Evolutionary conservation across 176 grass and related monocot species (phyloP).

Genomic region (Oryza meridionalis): DNA sequence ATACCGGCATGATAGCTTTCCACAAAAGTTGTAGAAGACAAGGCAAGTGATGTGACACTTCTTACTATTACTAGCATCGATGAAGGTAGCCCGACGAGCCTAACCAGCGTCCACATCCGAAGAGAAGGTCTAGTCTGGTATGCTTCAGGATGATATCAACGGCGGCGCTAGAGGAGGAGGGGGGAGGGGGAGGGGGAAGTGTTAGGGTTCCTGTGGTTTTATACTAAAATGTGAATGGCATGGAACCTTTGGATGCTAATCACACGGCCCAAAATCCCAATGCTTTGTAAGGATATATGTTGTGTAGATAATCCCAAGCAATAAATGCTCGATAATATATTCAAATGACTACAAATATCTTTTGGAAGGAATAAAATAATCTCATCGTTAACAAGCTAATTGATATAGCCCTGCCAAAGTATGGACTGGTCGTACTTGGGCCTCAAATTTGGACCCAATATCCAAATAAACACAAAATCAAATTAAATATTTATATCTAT

Average conservation of each 20-base stretch:
- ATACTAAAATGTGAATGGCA: neutral
- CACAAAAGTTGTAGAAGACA: neutral
- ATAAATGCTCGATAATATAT: neutral
- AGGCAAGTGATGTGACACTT: neutral
- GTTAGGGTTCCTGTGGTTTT: neutral
- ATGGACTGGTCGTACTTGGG: too few species aligned
- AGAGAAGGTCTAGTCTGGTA: neutral
- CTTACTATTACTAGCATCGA: neutral
- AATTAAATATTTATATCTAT: too few species aligned
- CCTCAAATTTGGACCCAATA: too few species aligned
- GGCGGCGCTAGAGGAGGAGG: neutral
- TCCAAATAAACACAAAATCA: too few species aligned
- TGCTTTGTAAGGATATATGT: neutral
- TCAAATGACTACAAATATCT: neutral
- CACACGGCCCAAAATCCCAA: neutral
- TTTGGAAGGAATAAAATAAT: too few species aligned
- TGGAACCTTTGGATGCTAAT: neutral
- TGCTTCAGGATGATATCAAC: neutral
- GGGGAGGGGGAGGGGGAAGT: neutral
- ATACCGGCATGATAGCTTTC: neutral
- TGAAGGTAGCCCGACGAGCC: neutral
- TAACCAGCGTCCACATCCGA: fast-evolving
- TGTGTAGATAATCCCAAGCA: neutral
- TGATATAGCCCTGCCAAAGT: too few species aligned
- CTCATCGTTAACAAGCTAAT: too few species aligned